Conservation (phyloP, 257 asterid species). For the Paraleonurus japonicus region DNA sequence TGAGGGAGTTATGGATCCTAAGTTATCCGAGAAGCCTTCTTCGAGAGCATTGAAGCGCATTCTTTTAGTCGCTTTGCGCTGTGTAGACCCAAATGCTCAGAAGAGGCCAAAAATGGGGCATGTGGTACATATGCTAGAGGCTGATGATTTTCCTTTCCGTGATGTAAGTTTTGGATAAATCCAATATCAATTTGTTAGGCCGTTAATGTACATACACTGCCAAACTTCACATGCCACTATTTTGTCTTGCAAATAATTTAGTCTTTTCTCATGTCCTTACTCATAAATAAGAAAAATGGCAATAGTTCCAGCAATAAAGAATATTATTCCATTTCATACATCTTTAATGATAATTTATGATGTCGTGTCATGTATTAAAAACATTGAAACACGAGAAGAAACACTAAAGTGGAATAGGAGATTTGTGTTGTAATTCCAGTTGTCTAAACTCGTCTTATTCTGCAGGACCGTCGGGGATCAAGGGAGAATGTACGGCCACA, state of each 20-base stretch:
- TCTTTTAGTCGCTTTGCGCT: conserved; percentile 78
- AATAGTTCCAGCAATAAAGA: no score
- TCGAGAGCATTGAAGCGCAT: conserved; percentile 79
- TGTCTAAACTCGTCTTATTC: neutral
- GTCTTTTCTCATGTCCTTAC: neutral
- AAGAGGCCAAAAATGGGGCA: conserved; percentile 96
- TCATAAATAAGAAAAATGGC: neutral
- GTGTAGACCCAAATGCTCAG: conserved; percentile 83
- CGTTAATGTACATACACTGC: neutral
- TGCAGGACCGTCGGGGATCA: conserved; percentile 67
- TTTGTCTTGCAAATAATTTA: neutral
- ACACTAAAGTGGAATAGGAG: no score
- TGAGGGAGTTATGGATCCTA: conserved; percentile 84
- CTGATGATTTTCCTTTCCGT: conserved; percentile 85
- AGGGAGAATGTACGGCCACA: conserved; percentile 35
- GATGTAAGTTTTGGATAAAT: conserved; percentile 51
- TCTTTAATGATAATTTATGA: no score
- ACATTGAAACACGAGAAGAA: no score
- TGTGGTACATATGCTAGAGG: conserved; percentile 92
- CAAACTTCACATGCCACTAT: conserved; percentile 6
- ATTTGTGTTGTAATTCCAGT: no score
- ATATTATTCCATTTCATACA: no score
- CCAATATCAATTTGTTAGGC: neutral
- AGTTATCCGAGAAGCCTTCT: conserved; percentile 65
- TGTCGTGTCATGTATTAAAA: neutral